Conservation (phyloP, 2,329 filamentous ascomycete genomes). For the Xylariaceae sp. region DNA sequence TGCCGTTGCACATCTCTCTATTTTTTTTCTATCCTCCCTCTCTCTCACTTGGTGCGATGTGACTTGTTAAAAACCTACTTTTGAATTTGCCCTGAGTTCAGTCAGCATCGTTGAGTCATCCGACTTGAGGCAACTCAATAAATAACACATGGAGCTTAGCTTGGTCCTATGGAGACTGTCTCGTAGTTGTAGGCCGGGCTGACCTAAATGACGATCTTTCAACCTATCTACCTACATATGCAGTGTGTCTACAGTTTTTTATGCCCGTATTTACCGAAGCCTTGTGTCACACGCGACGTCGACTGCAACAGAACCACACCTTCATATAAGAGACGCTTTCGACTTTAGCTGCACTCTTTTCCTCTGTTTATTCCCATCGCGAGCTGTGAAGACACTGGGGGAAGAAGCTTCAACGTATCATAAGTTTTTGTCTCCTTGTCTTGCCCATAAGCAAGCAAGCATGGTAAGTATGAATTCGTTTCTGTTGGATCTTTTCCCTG, state of each 20-base stretch:
- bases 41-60: conserved; percentile 29
- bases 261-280: conserved; percentile 17
- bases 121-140: conserved; percentile 3
- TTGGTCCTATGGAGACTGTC: conserved; percentile 1
- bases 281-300: conserved; percentile 24
- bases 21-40: conserved; percentile 14
- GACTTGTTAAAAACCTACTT: conserved; percentile 21
- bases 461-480: conserved; percentile 22
- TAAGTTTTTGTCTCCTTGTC: conserved; percentile 17
- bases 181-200: background rate
- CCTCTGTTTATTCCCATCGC: background rate
- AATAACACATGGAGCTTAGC: background rate
- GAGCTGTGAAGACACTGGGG: background rate
- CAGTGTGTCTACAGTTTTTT: conserved; percentile 4
- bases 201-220: background rate
- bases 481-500: conserved; percentile 6
- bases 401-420: background rate
- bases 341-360: background rate
- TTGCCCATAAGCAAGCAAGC: conserved; percentile 26
- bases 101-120: conserved; percentile 24
- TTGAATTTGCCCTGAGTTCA: conserved; percentile 21
- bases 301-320: conserved; percentile 15
- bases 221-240: too few species aligned
- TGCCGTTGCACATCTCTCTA: background rate
- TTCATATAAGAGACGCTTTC: conserved; percentile 21